These are phyloP conservation scores for Flaveria robusta DNA, from an alignment of 129 eudicot genomes.

Conservation along the genomic window DNA sequence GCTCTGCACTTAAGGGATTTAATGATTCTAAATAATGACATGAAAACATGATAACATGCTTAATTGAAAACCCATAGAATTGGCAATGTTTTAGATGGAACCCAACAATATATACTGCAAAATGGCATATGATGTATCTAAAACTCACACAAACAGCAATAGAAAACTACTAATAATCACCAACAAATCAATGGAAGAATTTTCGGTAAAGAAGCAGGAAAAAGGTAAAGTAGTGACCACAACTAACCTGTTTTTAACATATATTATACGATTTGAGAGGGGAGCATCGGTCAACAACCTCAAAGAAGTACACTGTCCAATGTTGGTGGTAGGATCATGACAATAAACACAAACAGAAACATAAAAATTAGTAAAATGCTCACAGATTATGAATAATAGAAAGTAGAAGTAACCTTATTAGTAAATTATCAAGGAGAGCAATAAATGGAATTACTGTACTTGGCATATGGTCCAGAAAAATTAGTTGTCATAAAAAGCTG, in stretches of 20 bases:
- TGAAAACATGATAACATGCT: constrained; percentile 15
- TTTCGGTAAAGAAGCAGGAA: not conserved
- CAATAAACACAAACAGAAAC: constrained; percentile 11
- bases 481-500: constrained; percentile 14
- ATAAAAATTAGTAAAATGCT: constrained; percentile 11
- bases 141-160: not conserved
- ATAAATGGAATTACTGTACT: constrained; percentile 3
- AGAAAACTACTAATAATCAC: not conserved
- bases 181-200: not conserved
- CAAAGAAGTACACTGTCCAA: not conserved
- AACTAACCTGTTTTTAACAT: constrained; percentile 18
- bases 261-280: constrained; percentile 13
- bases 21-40: constrained; percentile 24
- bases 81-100: constrained; percentile 13
- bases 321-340: not conserved
- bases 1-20: constrained; percentile 19
- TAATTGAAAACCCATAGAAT: constrained; percentile 6
- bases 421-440: not conserved
- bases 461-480: constrained; percentile 1
- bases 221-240: constrained; percentile 12
- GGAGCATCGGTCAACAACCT: not conserved
- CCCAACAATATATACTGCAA: constrained; percentile 5
- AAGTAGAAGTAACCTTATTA: constrained; percentile 9
- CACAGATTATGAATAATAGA: constrained; percentile 10
- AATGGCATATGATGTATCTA: no score